A percentile compares a stretch with the other conserved stretches of the same genome.
Conservation (phyloP, 1,284 basidiomycete genomes). For the Rhodofomes roseus region DNA sequence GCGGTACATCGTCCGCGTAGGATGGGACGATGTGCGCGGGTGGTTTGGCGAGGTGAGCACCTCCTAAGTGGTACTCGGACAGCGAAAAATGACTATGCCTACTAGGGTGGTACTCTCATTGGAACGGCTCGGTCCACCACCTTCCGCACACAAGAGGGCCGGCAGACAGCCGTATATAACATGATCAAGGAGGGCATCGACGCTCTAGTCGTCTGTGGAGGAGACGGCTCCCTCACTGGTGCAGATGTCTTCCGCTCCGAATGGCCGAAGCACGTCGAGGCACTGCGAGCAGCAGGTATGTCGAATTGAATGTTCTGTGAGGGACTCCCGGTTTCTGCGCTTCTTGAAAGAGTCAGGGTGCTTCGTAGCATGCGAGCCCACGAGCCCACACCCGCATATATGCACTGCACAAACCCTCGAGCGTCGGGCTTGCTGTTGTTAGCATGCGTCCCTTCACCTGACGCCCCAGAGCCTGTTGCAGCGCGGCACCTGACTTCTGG, state of each 20-base stretch:
- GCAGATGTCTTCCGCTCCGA: constrained; percentile 92
- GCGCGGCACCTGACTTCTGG: not conserved
- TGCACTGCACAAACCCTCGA: not conserved
- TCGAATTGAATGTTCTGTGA: not conserved
- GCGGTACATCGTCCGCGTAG: constrained; percentile 92
- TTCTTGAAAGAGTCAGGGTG: not conserved
- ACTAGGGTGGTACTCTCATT: constrained; percentile 90
- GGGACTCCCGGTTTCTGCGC: not conserved
- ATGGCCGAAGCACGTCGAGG: constrained; percentile 83
- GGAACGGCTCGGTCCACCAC: constrained; percentile 89
- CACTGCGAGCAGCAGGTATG: constrained; percentile 60
- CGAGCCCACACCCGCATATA: not conserved
- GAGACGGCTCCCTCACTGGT: constrained; percentile 94
- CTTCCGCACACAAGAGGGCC: constrained; percentile 87
- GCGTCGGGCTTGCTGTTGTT: not conserved
- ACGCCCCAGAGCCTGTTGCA: not conserved
- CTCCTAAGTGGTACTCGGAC: constrained; percentile 4
- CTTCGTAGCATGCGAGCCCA: not conserved
- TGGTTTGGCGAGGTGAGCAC: constrained; percentile 83
- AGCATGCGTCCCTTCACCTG: not conserved
- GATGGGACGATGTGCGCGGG: constrained; percentile 97
- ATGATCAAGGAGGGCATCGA: constrained; percentile 96
- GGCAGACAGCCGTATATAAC: constrained; percentile 84
- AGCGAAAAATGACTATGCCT: not conserved
- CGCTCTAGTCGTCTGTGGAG: constrained; percentile 94